Evolutionary conservation across 352 stramenopile species (phyloP), one percentile per base, ranked within the genome.

Genomic region (Phytophthora vignae): DNA sequence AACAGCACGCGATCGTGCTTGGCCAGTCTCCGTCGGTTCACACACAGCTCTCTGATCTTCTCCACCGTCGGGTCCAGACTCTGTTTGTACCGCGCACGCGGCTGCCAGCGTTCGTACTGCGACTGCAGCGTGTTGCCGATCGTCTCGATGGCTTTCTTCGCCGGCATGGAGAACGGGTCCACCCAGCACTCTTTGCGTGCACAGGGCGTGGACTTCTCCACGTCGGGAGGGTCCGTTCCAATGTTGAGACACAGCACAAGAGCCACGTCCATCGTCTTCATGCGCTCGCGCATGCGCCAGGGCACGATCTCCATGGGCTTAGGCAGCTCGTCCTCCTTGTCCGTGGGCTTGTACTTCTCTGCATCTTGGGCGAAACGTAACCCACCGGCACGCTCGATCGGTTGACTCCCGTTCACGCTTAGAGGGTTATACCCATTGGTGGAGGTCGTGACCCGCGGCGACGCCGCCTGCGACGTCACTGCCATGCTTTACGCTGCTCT

Each of bases 201-300:
- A 74, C 97, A 99, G 8, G 98, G 97, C 40, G 89, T 93, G n/a
- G 97, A 87, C 74, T 98, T 99, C 52, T 97, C 87, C n/a, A 99
- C 82, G 71, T 99, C 98, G 0, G 98, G 98, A 21, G 98, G 98
- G 78, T 99, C 98, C 15, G 97, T 99, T 1, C 97, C 97, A 63
- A 99, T 98, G 76, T 99, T 99, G 6, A 99, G 85, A 68, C 97
- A 99, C 38, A 99, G 78, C 52, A 99, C 94, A 5, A 99, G 85
- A 40, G 91, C 98, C 17, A 99, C 95, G 59, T 96, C 90, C 90
- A 96, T 96, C 31, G 88, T 96, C 76, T 96, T 96, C 87, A 96
- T 94, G 64, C 90, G 88, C 60, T 95, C 88, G 49, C 86, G 84
- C 87, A 95, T 96, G 31, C 90, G 84, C 90, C 90, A 96, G 7